Percentiles rank a stretch among this genome's conserved stretches.
Evolutionary conservation across 1,284 basidiomycete species (phyloP).

Genomic region (Ustilago curta): DNA sequence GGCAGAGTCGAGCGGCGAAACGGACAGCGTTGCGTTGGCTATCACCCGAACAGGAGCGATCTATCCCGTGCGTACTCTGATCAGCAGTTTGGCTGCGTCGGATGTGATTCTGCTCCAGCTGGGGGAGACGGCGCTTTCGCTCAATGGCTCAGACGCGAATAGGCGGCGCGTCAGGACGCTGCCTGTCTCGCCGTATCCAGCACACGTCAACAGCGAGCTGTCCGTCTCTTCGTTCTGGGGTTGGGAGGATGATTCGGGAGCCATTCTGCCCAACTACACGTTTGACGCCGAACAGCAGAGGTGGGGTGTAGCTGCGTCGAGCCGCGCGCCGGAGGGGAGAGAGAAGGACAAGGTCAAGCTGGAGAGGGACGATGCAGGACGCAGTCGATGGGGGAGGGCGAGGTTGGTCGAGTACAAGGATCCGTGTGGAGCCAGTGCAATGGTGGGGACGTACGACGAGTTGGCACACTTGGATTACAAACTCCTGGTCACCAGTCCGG

Average conservation of each 20-base stretch:
- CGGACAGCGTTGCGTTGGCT: slow-evolving; percentile 67
- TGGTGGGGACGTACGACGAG: slow-evolving; percentile 76
- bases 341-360: slow-evolving; percentile 46
- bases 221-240: slow-evolving; percentile 75
- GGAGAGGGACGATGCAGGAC: slow-evolving; percentile 52
- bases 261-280: slow-evolving; percentile 48
- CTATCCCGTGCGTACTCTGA: slow-evolving; percentile 73
- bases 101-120: slow-evolving; percentile 73
- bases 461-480: slow-evolving; percentile 74
- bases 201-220: slow-evolving; percentile 73
- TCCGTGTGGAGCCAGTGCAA: slow-evolving; percentile 53
- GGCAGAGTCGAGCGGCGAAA: background rate
- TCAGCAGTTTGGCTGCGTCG: slow-evolving; percentile 75
- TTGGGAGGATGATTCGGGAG: slow-evolving; percentile 65
- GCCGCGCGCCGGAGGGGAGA: slow-evolving; percentile 35
- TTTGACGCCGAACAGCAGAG: slow-evolving; percentile 28
- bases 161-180: slow-evolving; percentile 71
- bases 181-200: slow-evolving; percentile 79
- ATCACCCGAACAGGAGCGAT: slow-evolving; percentile 69
- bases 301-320: slow-evolving; percentile 6
- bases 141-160: slow-evolving; percentile 17
- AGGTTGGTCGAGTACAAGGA: slow-evolving; percentile 65
- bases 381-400: slow-evolving; percentile 64
- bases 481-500: slow-evolving; percentile 43
- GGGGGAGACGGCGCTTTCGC: slow-evolving; percentile 41